Evolutionary conservation across 176 grass and related monocot genomes (phyloP).

Genomic region (Avena sativa): DNA sequence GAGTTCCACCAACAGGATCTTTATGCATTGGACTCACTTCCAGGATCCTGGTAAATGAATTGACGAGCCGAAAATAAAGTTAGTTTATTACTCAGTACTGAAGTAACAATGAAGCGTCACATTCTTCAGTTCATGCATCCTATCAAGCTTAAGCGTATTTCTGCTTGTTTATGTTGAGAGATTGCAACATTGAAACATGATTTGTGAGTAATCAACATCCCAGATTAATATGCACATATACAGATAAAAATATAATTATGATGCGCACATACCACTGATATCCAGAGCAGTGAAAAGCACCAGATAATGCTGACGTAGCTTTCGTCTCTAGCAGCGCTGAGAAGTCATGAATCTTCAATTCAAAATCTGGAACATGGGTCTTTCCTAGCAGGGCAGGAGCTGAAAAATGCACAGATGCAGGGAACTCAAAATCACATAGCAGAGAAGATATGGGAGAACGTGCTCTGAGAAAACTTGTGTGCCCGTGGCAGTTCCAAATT

Average conservation of each 20-base stretch:
- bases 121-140: background rate
- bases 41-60: slow-evolving; percentile 24
- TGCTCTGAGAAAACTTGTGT: background rate
- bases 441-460: background rate
- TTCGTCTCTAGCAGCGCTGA: slow-evolving; percentile 28
- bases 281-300: background rate
- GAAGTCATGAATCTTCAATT: slow-evolving; percentile 48
- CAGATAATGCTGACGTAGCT: background rate
- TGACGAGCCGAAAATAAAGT: background rate
- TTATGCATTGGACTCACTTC: slow-evolving; percentile 9
- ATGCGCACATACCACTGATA: slow-evolving; percentile 27
- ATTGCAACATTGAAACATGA: background rate
- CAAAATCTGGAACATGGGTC: slow-evolving; percentile 18
- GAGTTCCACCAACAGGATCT: background rate
- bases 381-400: background rate
- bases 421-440: background rate
- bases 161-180: background rate
- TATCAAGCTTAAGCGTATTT: background rate
- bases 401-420: slow-evolving; percentile 2
- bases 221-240: too few relatives aligned
- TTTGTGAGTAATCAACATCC: background rate
- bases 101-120: background rate
- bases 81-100: slow-evolving; percentile 9
- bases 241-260: background rate
- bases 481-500: background rate